Evolutionary conservation across 805 yeast species (phyloP).

Genomic region (Sugiyamaella smithiae): DNA sequence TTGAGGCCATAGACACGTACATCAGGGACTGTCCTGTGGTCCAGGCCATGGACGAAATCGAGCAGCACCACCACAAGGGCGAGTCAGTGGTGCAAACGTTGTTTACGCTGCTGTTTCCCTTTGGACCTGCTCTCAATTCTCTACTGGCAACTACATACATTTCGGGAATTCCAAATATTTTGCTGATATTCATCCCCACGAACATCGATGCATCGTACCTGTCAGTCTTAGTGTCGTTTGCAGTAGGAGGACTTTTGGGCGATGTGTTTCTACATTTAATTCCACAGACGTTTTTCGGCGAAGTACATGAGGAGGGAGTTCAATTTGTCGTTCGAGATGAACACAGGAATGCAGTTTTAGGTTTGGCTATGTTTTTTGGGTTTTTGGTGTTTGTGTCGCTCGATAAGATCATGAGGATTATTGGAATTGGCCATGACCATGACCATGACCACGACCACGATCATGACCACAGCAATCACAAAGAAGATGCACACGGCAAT

Average conservation of each 20-base stretch:
- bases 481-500: not conserved
- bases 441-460: constrained; percentile 30
- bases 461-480: not conserved
- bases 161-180: constrained; percentile 61
- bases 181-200: constrained; percentile 53
- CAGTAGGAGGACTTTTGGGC: constrained; percentile 73
- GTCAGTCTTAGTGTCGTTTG: constrained; percentile 61
- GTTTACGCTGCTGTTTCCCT: constrained; percentile 39
- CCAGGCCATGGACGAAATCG: constrained; percentile 38
- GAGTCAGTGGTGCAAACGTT: constrained; percentile 38
- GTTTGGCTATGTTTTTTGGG: constrained; percentile 58
- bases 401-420: constrained; percentile 57
- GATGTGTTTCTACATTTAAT: constrained; percentile 70
- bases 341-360: constrained; percentile 47
- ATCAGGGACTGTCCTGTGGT: constrained; percentile 27
- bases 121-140: constrained; percentile 60
- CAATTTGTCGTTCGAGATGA: constrained; percentile 51
- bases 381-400: constrained; percentile 56
- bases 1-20: constrained; percentile 33
- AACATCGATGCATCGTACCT: constrained; percentile 50
- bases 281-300: constrained; percentile 65
- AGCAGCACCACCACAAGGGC: constrained; percentile 22
- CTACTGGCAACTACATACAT: constrained; percentile 61
- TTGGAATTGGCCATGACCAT: constrained; percentile 48
- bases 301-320: constrained; percentile 39